Conservation (phyloP, 2,329 filamentous ascomycete species). For the Fusarium foetens region DNA sequence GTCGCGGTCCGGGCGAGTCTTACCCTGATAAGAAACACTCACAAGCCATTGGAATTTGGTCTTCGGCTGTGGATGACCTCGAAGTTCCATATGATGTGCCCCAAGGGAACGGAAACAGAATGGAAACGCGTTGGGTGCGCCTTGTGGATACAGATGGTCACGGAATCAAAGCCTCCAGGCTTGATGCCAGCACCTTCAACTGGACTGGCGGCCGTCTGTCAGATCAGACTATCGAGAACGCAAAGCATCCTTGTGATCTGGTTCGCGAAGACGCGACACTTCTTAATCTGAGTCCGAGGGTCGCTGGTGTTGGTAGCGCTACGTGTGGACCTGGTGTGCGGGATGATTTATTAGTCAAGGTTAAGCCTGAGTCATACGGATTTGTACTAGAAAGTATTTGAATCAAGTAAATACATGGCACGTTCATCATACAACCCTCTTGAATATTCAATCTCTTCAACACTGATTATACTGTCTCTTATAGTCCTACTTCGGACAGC, state of each 20-base stretch:
- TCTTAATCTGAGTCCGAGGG: neutral
- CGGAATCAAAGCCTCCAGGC: neutral
- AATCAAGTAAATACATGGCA: neutral
- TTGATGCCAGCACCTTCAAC: neutral
- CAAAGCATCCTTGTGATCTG: conserved; percentile 8
- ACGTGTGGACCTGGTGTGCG: conserved; percentile 17
- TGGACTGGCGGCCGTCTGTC: neutral
- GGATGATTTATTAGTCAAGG: conserved; percentile 2
- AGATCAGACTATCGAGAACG: neutral
- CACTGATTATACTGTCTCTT: neutral
- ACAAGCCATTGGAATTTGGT: neutral
- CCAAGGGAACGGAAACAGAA: neutral
- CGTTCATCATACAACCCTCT: neutral
- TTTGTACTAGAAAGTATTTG: neutral
- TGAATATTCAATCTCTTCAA: neutral
- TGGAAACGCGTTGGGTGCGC: conserved; percentile 13
- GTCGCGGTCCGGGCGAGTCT: conserved; percentile 6
- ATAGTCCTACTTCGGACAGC: neutral
- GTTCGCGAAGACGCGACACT: conserved; percentile 4
- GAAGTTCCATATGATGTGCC: conserved; percentile 5
- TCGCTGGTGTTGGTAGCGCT: conserved; percentile 16
- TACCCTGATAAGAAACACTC: conserved; percentile 8
- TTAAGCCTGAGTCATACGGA: neutral
- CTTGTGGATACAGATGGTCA: neutral
- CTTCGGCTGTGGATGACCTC: neutral